Percentiles rank a stretch among this genome's conserved stretches.
phyloP scores from a whole-genome alignment of 345 rosid species.

The Syzygium grande region DNA sequence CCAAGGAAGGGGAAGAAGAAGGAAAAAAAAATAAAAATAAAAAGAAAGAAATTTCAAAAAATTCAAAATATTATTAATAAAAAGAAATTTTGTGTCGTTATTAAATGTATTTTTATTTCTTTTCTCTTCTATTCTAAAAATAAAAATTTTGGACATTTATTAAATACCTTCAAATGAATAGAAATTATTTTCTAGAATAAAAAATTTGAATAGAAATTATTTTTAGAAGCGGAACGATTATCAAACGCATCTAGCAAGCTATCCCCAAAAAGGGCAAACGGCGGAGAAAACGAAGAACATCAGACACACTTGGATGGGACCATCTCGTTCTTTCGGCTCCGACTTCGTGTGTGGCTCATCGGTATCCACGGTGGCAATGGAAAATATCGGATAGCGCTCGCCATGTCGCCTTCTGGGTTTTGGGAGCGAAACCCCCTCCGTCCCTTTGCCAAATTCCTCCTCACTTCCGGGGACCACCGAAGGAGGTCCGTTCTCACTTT shows the following conservation, averaged over 20 bases:
- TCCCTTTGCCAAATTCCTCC: not conserved
- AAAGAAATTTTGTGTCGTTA: too few relatives aligned
- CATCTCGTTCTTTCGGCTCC: not conserved
- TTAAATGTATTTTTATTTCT: too few relatives aligned
- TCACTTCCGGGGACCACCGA: not conserved
- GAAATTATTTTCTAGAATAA: too few relatives aligned
- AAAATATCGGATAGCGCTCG: not conserved
- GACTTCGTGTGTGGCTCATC: constrained; percentile 23
- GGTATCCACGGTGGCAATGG: constrained; percentile 20
- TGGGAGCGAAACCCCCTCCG: not conserved
- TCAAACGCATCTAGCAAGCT: not conserved
- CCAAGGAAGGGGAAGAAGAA: too few relatives aligned
- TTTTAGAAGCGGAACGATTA: too few relatives aligned
- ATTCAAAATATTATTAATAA: too few relatives aligned
- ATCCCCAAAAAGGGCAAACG: not conserved
- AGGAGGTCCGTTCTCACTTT: not conserved
- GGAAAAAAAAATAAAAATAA: too few relatives aligned
- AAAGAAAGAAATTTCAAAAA: too few relatives aligned
- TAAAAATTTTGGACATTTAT: too few relatives aligned
- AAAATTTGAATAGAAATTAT: too few relatives aligned
- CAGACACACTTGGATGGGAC: not conserved
- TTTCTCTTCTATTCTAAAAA: too few relatives aligned
- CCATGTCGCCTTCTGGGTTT: not conserved
- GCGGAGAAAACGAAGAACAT: not conserved
- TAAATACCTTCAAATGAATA: too few relatives aligned